These are phyloP conservation scores for Fusarium redolens DNA, from an alignment of 2,329 filamentous ascomycete genomes.

Conservation along the genomic window DNA sequence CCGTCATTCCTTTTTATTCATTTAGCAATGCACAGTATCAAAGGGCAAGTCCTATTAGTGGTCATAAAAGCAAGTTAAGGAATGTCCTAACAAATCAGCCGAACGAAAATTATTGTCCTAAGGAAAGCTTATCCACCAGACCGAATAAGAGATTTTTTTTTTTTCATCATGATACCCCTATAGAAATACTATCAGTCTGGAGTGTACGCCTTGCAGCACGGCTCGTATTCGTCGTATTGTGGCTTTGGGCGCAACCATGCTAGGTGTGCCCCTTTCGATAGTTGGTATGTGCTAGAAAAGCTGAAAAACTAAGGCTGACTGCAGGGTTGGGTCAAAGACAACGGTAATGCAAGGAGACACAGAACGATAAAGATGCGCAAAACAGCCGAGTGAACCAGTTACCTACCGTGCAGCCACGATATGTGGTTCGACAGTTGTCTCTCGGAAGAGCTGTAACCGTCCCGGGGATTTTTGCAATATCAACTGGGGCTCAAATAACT, in stretches of 20 bases:
- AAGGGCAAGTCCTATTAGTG: background rate
- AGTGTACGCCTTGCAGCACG: background rate
- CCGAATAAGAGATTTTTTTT: background rate
- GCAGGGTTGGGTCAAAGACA: background rate
- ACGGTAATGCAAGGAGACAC: conserved; percentile 1
- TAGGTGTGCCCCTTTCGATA: background rate
- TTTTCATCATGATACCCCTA: too few relatives aligned
- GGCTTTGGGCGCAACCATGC: conserved; percentile 7
- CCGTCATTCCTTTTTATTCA: background rate
- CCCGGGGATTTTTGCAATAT: background rate
- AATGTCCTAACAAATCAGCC: background rate
- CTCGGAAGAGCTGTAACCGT: background rate
- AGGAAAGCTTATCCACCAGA: background rate
- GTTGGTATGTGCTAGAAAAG: conserved; percentile 10
- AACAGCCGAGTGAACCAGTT: background rate
- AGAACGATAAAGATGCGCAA: background rate
- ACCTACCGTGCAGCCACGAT: background rate
- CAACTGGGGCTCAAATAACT: background rate
- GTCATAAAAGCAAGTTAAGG: background rate
- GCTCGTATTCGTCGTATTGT: background rate
- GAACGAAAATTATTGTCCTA: background rate
- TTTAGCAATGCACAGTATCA: background rate
- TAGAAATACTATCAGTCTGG: too few relatives aligned
- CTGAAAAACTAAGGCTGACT: conserved; percentile 28
- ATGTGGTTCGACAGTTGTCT: background rate